A percentile compares a stretch with the other conserved stretches of the same genome.
These are phyloP conservation scores for Fusarium tricinctum DNA, from an alignment of 2,329 filamentous ascomycete genomes.

Conservation along the genomic window DNA sequence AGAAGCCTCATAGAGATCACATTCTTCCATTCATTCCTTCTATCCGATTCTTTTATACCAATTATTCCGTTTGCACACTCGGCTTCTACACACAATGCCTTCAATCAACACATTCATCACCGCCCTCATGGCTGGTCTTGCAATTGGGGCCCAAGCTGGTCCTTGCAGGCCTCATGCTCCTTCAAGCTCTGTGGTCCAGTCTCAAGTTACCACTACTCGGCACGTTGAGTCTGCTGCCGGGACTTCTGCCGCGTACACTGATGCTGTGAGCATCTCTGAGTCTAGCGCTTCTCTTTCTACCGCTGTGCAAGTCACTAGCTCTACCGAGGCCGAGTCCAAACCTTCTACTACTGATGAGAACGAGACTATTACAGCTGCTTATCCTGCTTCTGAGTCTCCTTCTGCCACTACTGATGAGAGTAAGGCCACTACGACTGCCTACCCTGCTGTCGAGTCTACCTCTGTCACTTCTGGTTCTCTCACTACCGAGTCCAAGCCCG, in stretches of 20 bases:
- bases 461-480: not conserved
- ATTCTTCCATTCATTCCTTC: slow-evolving; percentile 2
- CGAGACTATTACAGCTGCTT: not conserved
- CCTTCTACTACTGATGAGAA: slow-evolving; percentile 7
- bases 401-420: not conserved
- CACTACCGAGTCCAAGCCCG: not conserved
- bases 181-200: slow-evolving; percentile 16
- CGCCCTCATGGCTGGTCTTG: slow-evolving; percentile 35
- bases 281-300: slow-evolving; percentile 2
- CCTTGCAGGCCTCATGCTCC: slow-evolving; percentile 35
- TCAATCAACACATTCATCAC: slow-evolving; percentile 29
- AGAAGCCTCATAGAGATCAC: slow-evolving; percentile 10
- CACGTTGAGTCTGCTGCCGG: slow-evolving; percentile 1
- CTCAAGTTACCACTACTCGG: slow-evolving; percentile 1
- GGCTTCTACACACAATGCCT: slow-evolving; percentile 23
- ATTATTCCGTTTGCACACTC: not conserved
- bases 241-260: slow-evolving; percentile 17
- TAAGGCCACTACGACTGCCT: not conserved
- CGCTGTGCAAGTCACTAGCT: slow-evolving; percentile 8
- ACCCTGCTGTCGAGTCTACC: not conserved
- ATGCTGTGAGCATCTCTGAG: slow-evolving; percentile 7
- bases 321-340: slow-evolving; percentile 13
- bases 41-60: slow-evolving; percentile 13
- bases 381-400: not conserved
- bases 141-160: slow-evolving; percentile 31